These are phyloP conservation scores for Metschnikowia kofuensis DNA, from an alignment of 805 yeast genomes.

Conservation along the genomic window DNA sequence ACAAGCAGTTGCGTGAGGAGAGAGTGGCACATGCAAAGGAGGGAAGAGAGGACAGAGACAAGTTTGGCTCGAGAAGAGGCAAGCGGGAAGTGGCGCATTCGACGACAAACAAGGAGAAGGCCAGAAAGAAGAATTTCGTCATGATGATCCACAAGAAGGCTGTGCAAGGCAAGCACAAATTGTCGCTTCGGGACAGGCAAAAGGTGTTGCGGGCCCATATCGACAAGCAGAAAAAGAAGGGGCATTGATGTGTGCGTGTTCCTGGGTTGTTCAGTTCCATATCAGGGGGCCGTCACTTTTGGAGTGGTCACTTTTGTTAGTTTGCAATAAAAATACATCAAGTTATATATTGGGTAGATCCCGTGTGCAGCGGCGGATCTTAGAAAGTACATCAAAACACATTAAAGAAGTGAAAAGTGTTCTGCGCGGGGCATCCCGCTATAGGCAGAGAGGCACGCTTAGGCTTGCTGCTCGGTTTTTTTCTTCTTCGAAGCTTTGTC, in stretches of 20 bases:
- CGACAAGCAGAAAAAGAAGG: constrained; percentile 87
- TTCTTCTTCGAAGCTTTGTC: constrained; percentile 17
- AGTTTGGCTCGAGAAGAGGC: constrained; percentile 85
- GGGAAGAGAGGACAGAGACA: constrained; percentile 91
- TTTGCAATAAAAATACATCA: constrained; percentile 9
- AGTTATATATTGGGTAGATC: constrained; percentile 7
- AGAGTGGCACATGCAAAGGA: constrained; percentile 82
- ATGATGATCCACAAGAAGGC: constrained; percentile 97
- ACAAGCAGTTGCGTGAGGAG: constrained; percentile 87
- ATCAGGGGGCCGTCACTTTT: neutral
- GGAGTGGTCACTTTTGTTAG: neutral
- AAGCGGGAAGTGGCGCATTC: constrained; percentile 73
- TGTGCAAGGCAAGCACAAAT: constrained; percentile 90
- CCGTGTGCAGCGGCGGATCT: neutral
- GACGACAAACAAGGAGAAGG: constrained; percentile 94
- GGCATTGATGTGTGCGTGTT: constrained; percentile 36
- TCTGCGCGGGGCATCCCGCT: neutral
- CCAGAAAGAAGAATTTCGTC: constrained; percentile 96
- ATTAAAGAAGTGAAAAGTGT: constrained; percentile 10
- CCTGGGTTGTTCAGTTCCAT: neutral
- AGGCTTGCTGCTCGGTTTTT: constrained; percentile 12
- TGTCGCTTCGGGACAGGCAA: constrained; percentile 89
- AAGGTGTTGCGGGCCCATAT: constrained; percentile 82
- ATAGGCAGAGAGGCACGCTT: no score
- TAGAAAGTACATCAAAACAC: constrained; percentile 14